Conservation (phyloP, 176 grass and related monocot species). For the Aegilops sharonensis region DNA sequence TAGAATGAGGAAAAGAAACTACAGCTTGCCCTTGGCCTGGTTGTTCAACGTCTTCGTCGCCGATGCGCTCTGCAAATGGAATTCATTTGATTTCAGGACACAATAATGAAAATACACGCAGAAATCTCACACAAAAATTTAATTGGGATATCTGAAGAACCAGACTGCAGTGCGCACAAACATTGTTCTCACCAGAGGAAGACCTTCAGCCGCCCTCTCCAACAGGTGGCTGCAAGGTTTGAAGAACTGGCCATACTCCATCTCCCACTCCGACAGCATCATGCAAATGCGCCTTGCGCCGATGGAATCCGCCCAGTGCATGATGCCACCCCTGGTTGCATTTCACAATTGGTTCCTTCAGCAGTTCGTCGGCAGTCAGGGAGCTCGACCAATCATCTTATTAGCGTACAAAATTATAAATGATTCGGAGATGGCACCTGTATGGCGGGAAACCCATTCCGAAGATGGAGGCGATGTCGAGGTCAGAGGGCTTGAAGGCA, state of each 20-base stretch:
- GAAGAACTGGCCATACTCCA: conserved; percentile 53
- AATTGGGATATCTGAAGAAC: not conserved
- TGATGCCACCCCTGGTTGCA: conserved; percentile 54
- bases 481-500: conserved; percentile 49
- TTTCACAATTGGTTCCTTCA: not conserved
- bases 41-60: not conserved
- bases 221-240: conserved; percentile 52
- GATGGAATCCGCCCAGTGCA: conserved; percentile 59
- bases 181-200: conserved; percentile 52
- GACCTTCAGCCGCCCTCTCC: conserved; percentile 45
- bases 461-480: conserved; percentile 61
- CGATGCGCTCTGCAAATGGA: not conserved
- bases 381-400: not conserved
- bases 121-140: not conserved
- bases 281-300: conserved; percentile 43
- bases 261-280: conserved; percentile 49
- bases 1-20: not conserved
- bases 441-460: conserved; percentile 36
- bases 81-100: not conserved
- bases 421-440: not conserved
- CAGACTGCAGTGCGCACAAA: not conserved
- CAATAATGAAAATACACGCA: not conserved
- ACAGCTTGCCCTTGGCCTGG: not conserved
- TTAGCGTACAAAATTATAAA: not conserved
- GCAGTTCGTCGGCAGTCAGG: not conserved